Conservation (phyloP, 2,329 filamentous ascomycete species). For the Fonsecaea pedrosoi region DNA sequence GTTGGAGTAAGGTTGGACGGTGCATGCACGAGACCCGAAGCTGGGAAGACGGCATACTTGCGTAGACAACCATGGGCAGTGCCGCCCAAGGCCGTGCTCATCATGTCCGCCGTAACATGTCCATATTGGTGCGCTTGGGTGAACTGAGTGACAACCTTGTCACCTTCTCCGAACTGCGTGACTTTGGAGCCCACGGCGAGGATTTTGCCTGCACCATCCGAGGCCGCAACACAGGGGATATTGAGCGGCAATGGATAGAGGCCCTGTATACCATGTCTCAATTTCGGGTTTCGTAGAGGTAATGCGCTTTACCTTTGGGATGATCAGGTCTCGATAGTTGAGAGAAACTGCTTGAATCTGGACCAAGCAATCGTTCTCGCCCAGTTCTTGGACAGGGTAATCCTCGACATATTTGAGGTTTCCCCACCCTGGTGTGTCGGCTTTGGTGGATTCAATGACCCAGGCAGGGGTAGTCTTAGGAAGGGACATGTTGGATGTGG, state of each 20-base stretch:
- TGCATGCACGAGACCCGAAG: slow-evolving; percentile 69
- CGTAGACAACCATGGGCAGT: slow-evolving; percentile 71
- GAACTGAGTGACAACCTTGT: slow-evolving; percentile 65
- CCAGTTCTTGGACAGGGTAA: slow-evolving; percentile 64
- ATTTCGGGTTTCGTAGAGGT: neutral
- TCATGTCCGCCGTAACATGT: slow-evolving; percentile 49
- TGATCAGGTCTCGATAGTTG: slow-evolving; percentile 59
- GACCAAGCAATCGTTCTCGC: slow-evolving; percentile 75
- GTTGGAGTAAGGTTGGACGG: slow-evolving; percentile 63
- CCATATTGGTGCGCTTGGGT: slow-evolving; percentile 64
- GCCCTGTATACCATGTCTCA: slow-evolving; percentile 44
- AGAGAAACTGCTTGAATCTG: slow-evolving; percentile 62
- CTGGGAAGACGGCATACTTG: slow-evolving; percentile 70
- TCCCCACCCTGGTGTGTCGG: slow-evolving; percentile 16
- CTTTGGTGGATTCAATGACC: slow-evolving; percentile 22
- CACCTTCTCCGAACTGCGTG: slow-evolving; percentile 62
- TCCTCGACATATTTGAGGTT: slow-evolving; percentile 55
- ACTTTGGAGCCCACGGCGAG: slow-evolving; percentile 63
- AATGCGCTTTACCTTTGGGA: slow-evolving; percentile 46
- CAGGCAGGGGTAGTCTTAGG: slow-evolving; percentile 32
- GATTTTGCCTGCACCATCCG: slow-evolving; percentile 56
- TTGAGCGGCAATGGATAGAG: slow-evolving; percentile 55
- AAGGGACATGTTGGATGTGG: slow-evolving; percentile 22
- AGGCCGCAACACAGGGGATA: slow-evolving; percentile 52
- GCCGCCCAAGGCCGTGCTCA: slow-evolving; percentile 69